Base-by-base conservation (phyloP, 176 grass and related monocot species). In the Triticum urartu region DNA sequence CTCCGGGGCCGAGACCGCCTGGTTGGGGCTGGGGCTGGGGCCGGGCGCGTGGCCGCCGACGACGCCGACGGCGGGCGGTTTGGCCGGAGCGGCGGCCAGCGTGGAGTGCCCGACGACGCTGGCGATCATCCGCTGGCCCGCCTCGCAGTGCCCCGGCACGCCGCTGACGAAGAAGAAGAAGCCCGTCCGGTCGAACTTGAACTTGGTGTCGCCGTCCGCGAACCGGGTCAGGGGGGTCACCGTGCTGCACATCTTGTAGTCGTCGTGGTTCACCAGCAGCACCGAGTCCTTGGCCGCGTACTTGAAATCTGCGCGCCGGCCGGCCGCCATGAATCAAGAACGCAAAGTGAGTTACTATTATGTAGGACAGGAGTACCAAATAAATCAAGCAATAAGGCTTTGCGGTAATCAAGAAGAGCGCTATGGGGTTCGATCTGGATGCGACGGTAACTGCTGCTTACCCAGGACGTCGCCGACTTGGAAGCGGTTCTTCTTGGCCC, bases 111-210 rank as follows among this genome's bases (percentile, higher is more conserved):
- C 43, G 76, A 40, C 77, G 50, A 91, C 92, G 47, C 85, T 85
- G 25, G 86, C 75, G 75, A 93, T 91, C 92, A 97, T 88, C 87
- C 92, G 82, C 91, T 95, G 87, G 1, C 95, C 95, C 0, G 68
- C 75, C 82, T 80, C 77, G 81, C 95, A 97, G 91, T 87, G 89
- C 1, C 88, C 87, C 0, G 79, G 82, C 75, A 85, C 76, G 63
- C 95, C 95, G n/a, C 92, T 97, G 85, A 97, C 70, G 91, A 95
- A 93, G 95, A 81, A 97, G 87, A 89, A 83, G 70, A 77, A 70
- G 0, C 91, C 92, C 43, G 7, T 1, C 52, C 35, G 68, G 75
- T 93, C 91, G 30, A 97, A 64, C 68, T 33, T 34, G 89, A 95
- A 88, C 60, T 75, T 86, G 59, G 91, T 95, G 43, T 90, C 61